Percentiles rank a stretch among this genome's conserved stretches.
These are phyloP conservation scores for Plenodomus biglobosus DNA, from an alignment of 2,329 filamentous ascomycete genomes.

Conservation along the genomic window DNA sequence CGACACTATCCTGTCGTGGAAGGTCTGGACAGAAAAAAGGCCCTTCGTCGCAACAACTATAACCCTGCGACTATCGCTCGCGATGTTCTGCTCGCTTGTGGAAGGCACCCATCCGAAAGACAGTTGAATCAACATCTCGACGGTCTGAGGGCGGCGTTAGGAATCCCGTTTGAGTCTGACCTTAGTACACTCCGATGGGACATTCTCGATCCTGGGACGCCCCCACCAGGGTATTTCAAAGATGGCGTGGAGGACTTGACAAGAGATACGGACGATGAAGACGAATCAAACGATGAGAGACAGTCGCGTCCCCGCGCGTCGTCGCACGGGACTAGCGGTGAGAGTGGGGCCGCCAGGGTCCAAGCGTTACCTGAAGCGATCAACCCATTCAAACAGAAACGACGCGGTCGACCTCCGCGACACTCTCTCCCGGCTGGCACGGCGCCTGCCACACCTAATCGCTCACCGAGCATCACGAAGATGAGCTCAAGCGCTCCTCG, in stretches of 20 bases:
- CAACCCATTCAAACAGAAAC: conserved; percentile 38
- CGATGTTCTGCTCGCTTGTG: conserved; percentile 63
- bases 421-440: conserved; percentile 29
- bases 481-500: conserved; percentile 34
- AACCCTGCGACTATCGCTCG: conserved; percentile 64
- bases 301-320: conserved; percentile 15
- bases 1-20: conserved; percentile 44
- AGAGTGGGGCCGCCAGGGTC: conserved; percentile 24
- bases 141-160: conserved; percentile 48
- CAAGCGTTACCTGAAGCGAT: conserved; percentile 32
- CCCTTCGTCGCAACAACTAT: conserved; percentile 56
- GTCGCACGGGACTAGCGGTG: conserved; percentile 24
- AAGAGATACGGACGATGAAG: conserved; percentile 41
- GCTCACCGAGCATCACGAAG: conserved; percentile 10
- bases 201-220: conserved; percentile 59
- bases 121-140: conserved; percentile 63
- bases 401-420: conserved; percentile 42
- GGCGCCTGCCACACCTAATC: conserved; percentile 19
- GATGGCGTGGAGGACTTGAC: conserved; percentile 24
- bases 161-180: conserved; percentile 53
- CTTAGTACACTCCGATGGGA: conserved; percentile 64
- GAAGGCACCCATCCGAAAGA: conserved; percentile 61
- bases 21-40: conserved; percentile 51
- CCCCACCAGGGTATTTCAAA: conserved; percentile 42
- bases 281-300: conserved; percentile 39